Percentiles rank a stretch among this genome's conserved stretches.
Evolutionary conservation across 2,329 filamentous ascomycete species (phyloP).

Genomic region (Diaporthe australafricana): DNA sequence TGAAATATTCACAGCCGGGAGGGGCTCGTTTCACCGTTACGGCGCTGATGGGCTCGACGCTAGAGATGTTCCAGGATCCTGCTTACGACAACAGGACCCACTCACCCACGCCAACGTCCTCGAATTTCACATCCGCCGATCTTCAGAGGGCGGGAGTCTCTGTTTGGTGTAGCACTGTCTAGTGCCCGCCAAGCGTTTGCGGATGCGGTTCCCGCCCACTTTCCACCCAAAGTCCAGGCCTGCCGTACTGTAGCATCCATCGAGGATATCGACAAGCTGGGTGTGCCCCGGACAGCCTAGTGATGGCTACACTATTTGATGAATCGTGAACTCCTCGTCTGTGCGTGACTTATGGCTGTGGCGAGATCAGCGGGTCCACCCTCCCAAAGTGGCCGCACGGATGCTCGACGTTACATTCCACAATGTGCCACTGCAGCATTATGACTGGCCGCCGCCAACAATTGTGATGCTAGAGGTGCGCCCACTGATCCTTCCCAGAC

Average conservation of each 20-base stretch:
- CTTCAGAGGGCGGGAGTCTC: background rate
- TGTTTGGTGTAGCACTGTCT: background rate
- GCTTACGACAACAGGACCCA: constrained; percentile 21
- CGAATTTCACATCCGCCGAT: constrained; percentile 20
- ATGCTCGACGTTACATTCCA: constrained; percentile 16
- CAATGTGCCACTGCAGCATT: background rate
- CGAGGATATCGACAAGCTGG: background rate
- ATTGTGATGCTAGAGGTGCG: background rate
- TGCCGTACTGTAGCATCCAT: background rate
- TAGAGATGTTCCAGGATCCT: background rate
- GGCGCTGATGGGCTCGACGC: background rate
- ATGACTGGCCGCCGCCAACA: background rate
- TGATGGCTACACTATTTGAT: background rate
- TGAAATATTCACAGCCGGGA: no score
- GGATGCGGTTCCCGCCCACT: background rate
- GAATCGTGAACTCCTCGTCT: constrained; percentile 16
- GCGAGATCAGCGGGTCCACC: background rate
- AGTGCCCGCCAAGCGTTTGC: constrained; percentile 11
- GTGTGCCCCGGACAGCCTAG: background rate
- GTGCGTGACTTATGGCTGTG: background rate
- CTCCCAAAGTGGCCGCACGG: background rate
- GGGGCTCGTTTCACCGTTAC: no score
- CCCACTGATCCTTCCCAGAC: background rate
- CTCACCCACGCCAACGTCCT: constrained; percentile 12
- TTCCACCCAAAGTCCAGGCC: background rate